Percentiles rank a stretch among this genome's conserved stretches.
Evolutionary conservation across 495 filamentous ascomycete genomes (phyloP).

Genomic region (Pyrenopolyporus hunteri): DNA sequence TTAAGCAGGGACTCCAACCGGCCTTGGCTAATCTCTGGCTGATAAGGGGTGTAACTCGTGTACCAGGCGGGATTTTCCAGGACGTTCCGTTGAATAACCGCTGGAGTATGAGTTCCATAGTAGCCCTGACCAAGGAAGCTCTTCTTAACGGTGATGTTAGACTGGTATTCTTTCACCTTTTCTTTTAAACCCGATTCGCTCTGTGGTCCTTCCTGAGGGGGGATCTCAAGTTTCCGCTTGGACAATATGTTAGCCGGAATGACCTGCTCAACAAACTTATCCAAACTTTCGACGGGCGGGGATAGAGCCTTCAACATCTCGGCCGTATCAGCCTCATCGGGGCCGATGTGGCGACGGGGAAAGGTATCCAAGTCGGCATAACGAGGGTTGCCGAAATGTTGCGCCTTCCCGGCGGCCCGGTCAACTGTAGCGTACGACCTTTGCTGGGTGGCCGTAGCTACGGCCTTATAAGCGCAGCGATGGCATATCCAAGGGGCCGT

Average conservation of each 20-base stretch:
- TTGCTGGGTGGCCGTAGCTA: slow-evolving; percentile 5
- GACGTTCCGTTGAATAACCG: slow-evolving; percentile 93
- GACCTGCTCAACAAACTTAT: slow-evolving; percentile 89
- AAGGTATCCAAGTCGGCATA: slow-evolving; percentile 56
- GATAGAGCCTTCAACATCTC: slow-evolving; percentile 84
- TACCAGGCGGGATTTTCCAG: slow-evolving; percentile 97
- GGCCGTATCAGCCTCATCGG: slow-evolving; percentile 70
- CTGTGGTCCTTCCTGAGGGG: slow-evolving; percentile 52
- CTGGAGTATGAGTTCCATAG: slow-evolving; percentile 81
- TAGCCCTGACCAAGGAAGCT: slow-evolving; percentile 90
- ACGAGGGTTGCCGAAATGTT: slow-evolving; percentile 1
- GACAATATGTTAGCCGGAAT: slow-evolving; percentile 85
- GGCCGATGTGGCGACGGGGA: slow-evolving; percentile 89
- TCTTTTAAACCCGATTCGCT: slow-evolving; percentile 73
- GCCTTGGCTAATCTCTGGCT: slow-evolving; percentile 97
- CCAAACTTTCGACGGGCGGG: slow-evolving; percentile 73
- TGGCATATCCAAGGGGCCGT: slow-evolving; percentile 28
- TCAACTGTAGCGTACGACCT: slow-evolving; percentile 21
- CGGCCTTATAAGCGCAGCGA: slow-evolving; percentile 17
- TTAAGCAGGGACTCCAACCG: slow-evolving; percentile 92
- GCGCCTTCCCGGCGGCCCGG: too few relatives aligned
- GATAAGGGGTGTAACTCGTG: slow-evolving; percentile 98
- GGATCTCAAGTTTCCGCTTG: slow-evolving; percentile 57
- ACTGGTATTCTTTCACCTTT: slow-evolving; percentile 66
- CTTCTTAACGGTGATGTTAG: slow-evolving; percentile 64